Evolutionary conservation across 441 rosid genomes (phyloP).

Genomic region (Lepidium campestre): DNA sequence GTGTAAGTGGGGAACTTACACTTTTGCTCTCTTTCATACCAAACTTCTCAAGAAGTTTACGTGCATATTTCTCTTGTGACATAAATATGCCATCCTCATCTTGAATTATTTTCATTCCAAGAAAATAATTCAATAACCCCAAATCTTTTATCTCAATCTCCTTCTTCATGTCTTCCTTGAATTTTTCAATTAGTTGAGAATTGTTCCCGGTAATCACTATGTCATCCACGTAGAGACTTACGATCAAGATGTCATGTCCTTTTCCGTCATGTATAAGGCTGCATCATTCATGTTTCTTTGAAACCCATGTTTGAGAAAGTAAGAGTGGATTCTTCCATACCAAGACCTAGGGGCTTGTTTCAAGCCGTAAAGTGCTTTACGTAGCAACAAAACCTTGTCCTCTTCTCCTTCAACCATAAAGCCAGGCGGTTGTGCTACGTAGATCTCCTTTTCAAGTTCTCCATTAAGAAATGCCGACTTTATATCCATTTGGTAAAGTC

Average conservation of each 20-base stretch:
- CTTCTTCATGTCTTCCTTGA: background rate
- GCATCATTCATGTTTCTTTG: background rate
- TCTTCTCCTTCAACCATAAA: background rate
- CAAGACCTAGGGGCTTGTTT: background rate
- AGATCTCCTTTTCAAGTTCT: background rate
- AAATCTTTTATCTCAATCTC: background rate
- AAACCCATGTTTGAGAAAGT: background rate
- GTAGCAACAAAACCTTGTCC: background rate
- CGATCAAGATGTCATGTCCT: background rate
- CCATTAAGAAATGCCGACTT: background rate
- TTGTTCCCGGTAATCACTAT: background rate
- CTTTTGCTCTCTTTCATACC: too few relatives aligned
- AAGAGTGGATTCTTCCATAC: background rate
- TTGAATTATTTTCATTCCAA: background rate
- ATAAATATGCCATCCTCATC: background rate
- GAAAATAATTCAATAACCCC: background rate
- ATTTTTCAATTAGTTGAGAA: background rate
- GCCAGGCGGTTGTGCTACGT: background rate
- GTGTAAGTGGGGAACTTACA: too few relatives aligned
- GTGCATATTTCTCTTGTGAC: background rate
- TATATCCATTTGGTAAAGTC: background rate
- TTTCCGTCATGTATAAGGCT: background rate
- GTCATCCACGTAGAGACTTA: background rate
- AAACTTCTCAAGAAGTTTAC: too few relatives aligned
- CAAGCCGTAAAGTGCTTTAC: background rate